Conservation (phyloP, 225 moss, liverwort and hornwort genomes). For the Polytrichum formosum region DNA sequence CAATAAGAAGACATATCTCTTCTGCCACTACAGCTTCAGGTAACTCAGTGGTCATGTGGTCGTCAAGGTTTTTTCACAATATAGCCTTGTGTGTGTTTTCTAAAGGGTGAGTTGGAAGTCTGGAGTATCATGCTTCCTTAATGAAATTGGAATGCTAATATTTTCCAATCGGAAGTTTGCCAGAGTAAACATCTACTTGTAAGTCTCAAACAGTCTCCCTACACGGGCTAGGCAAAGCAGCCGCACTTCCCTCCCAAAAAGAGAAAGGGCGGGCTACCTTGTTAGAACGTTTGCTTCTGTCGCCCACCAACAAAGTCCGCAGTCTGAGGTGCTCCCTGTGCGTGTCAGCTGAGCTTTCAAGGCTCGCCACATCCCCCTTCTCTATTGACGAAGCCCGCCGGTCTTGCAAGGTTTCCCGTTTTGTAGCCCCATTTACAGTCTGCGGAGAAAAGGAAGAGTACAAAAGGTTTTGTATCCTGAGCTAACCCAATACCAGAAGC, state of each 20-base stretch:
- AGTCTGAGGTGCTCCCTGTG: slow-evolving; percentile 78
- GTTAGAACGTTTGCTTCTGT: slow-evolving; percentile 78
- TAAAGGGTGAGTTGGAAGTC: not conserved
- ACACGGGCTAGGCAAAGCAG: slow-evolving; percentile 49
- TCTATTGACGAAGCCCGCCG: slow-evolving; percentile 61
- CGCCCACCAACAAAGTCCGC: slow-evolving; percentile 81
- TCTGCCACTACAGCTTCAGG: not conserved
- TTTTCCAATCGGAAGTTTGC: no score
- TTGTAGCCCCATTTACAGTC: slow-evolving; percentile 58
- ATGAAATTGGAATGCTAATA: no score
- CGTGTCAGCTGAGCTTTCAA: slow-evolving; percentile 74
- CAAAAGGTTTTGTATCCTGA: slow-evolving; percentile 35
- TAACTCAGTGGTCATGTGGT: not conserved
- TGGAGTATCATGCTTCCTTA: no score
- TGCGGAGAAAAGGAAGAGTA: slow-evolving; percentile 51
- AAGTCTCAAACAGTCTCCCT: slow-evolving; percentile 7
- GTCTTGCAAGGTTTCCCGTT: slow-evolving; percentile 59
- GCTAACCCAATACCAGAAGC: slow-evolving; percentile 16
- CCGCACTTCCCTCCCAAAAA: slow-evolving; percentile 39
- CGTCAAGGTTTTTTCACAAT: not conserved
- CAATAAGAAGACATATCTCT: not conserved
- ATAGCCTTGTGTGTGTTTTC: not conserved
- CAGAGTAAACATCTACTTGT: slow-evolving; percentile 1
- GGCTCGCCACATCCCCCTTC: slow-evolving; percentile 68
- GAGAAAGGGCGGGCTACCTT: slow-evolving; percentile 70